Evolutionary conservation across 2,329 filamentous ascomycete species (phyloP).

Genomic region (Paraconiothyrium brasiliense): DNA sequence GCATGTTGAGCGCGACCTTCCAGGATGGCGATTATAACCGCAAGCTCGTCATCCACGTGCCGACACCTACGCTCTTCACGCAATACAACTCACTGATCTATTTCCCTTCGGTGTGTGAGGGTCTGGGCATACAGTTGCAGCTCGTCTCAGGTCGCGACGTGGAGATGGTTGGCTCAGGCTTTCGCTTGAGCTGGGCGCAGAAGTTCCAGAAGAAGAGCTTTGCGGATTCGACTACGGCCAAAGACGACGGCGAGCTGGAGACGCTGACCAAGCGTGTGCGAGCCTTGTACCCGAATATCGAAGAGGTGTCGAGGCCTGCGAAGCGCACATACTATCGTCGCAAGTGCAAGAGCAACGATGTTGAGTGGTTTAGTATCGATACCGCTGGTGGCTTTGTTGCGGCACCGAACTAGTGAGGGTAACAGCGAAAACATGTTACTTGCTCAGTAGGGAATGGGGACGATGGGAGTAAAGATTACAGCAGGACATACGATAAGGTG

Average conservation of each 20-base stretch:
- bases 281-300: constrained; percentile 13
- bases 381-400: neutral
- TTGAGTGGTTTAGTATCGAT: constrained; percentile 6
- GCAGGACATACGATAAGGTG: neutral
- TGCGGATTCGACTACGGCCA: neutral
- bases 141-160: constrained; percentile 20
- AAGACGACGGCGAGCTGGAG: neutral
- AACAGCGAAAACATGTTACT: no score
- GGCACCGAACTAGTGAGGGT: neutral
- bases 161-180: neutral
- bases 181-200: constrained; percentile 28
- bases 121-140: constrained; percentile 28
- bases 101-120: constrained; percentile 26
- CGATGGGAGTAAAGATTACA: no score
- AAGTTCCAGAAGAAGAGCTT: constrained; percentile 29
- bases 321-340: neutral
- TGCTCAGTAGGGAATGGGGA: no score
- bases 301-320: neutral
- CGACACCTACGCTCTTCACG: constrained; percentile 17
- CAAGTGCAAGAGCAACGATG: neutral
- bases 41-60: constrained; percentile 28
- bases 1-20: constrained; percentile 23
- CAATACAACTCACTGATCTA: constrained; percentile 21
- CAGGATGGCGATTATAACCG: constrained; percentile 10
- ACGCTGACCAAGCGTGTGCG: constrained; percentile 4